Percentiles rank a stretch among this genome's conserved stretches.
phyloP scores from a whole-genome alignment of 2,329 filamentous ascomycete species.

The Aspergillus candidus region DNA sequence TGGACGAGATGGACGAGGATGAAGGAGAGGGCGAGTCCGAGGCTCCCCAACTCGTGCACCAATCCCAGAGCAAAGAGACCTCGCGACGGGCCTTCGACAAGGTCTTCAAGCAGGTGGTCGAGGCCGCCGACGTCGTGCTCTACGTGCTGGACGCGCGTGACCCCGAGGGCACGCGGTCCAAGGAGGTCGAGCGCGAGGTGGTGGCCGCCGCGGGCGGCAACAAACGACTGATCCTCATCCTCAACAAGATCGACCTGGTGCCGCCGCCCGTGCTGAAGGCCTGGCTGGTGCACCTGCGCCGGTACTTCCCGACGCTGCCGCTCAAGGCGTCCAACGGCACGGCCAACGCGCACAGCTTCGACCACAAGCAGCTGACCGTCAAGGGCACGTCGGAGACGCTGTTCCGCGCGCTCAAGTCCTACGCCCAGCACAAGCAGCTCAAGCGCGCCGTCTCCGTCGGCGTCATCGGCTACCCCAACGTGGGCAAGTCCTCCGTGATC shows the following conservation, averaged over 20 bases:
- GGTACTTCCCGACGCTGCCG: slow-evolving; percentile 86
- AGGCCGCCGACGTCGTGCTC: slow-evolving; percentile 81
- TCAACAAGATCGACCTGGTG: slow-evolving; percentile 94
- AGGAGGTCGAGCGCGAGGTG: slow-evolving; percentile 82
- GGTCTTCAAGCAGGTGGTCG: slow-evolving; percentile 88
- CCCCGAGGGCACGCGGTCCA: slow-evolving; percentile 82
- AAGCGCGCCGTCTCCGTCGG: slow-evolving; percentile 88
- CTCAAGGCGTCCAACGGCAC: slow-evolving; percentile 77
- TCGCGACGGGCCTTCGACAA: slow-evolving; percentile 90
- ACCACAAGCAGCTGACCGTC: slow-evolving; percentile 82
- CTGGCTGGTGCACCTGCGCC: slow-evolving; percentile 78
- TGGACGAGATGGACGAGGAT: slow-evolving; percentile 50
- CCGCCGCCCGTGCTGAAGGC: slow-evolving; percentile 73
- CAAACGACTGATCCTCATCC: slow-evolving; percentile 81
- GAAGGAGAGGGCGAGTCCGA: slow-evolving; percentile 46
- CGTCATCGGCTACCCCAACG: slow-evolving; percentile 92
- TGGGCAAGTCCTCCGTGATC: slow-evolving; percentile 94
- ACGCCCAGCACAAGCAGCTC: slow-evolving; percentile 72
- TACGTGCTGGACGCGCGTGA: slow-evolving; percentile 92
- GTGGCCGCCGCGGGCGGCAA: slow-evolving; percentile 79
- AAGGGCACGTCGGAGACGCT: slow-evolving; percentile 79
- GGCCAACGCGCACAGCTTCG: slow-evolving; percentile 82
- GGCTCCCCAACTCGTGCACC: slow-evolving; percentile 42
- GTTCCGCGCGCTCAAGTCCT: slow-evolving; percentile 85
- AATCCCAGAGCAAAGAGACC: slow-evolving; percentile 44